These are phyloP conservation scores for Wickerhamomyces sp. DNA, from an alignment of 1,139 yeast genomes.

Conservation along the genomic window DNA sequence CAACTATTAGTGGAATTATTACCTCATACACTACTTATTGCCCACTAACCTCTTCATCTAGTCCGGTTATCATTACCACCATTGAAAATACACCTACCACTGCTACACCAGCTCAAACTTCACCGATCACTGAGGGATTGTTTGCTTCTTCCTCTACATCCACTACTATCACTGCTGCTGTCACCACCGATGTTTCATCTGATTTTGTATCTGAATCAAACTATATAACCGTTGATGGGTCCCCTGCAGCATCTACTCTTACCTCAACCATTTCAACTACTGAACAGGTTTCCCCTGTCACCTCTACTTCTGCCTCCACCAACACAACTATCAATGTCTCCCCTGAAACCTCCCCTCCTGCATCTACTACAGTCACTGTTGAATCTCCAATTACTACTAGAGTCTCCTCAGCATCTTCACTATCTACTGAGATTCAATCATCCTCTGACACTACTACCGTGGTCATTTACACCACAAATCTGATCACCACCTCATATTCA, in stretches of 20 bases:
- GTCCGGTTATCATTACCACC: too few species aligned
- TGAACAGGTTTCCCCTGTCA: not conserved
- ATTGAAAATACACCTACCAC: too few species aligned
- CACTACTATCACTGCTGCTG: not conserved
- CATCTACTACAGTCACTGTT: slow-evolving; percentile 7
- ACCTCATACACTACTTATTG: slow-evolving; percentile 26
- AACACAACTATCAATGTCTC: not conserved
- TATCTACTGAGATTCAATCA: not conserved
- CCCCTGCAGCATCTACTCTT: slow-evolving; percentile 7
- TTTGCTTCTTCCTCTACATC: not conserved
- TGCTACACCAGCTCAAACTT: too few species aligned
- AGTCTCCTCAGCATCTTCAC: not conserved
- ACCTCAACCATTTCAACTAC: slow-evolving; percentile 4
- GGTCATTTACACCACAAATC: not conserved
- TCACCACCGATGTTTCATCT: not conserved
- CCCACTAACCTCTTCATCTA: slow-evolving; percentile 13
- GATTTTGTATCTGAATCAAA: too few species aligned
- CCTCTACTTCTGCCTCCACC: slow-evolving; percentile 1
- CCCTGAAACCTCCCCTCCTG: not conserved
- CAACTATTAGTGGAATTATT: slow-evolving; percentile 8
- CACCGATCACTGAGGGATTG: too few species aligned
- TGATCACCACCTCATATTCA: not conserved
- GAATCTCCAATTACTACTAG: slow-evolving; percentile 3
- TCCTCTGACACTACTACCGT: not conserved
- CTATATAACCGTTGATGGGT: not conserved